These are phyloP conservation scores for Bonia amplexicaulis DNA, from an alignment of 176 grass and related monocot species.

Conservation along the genomic window DNA sequence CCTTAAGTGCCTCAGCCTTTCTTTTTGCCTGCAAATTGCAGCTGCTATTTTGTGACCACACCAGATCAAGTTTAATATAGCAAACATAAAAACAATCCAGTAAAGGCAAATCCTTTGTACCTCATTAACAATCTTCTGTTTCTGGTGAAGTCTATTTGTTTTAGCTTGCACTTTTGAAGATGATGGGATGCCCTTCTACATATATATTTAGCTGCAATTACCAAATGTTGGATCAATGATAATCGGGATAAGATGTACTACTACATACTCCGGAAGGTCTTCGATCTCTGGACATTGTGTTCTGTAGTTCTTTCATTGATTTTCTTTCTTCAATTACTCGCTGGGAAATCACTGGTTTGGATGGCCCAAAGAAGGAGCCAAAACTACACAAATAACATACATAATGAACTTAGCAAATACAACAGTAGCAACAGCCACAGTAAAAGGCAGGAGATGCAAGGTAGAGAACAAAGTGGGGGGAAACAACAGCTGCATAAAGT, in stretches of 20 bases:
- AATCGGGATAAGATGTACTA: slow-evolving; percentile 1
- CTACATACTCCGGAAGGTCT: slow-evolving; percentile 40
- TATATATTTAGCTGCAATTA: slow-evolving; percentile 11
- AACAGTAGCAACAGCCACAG: not conserved
- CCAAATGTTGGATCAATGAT: slow-evolving; percentile 2
- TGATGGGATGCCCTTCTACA: slow-evolving; percentile 55
- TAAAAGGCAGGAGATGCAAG: not conserved
- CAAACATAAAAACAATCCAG: slow-evolving; percentile 21
- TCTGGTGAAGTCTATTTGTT: slow-evolving; percentile 45
- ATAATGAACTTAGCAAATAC: not conserved
- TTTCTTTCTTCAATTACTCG: slow-evolving; percentile 92
- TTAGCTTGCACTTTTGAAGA: slow-evolving; percentile 48
- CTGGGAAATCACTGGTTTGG: slow-evolving; percentile 72
- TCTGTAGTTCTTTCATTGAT: slow-evolving; percentile 66
- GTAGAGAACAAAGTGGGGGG: not conserved
- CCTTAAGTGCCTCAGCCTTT: slow-evolving; percentile 84
- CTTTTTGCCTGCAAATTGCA: slow-evolving; percentile 63
- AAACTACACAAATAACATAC: slow-evolving; percentile 51
- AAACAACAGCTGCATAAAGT: not conserved
- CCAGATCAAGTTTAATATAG: slow-evolving; percentile 14
- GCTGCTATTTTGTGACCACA: slow-evolving; percentile 38
- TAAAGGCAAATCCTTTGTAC: slow-evolving; percentile 46
- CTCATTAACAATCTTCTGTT: slow-evolving; percentile 70
- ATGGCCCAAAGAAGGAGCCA: slow-evolving; percentile 97
- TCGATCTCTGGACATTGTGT: slow-evolving; percentile 29